Evolutionary conservation across 2,329 filamentous ascomycete species (phyloP).

Genomic region (Fusarium sacchari): DNA sequence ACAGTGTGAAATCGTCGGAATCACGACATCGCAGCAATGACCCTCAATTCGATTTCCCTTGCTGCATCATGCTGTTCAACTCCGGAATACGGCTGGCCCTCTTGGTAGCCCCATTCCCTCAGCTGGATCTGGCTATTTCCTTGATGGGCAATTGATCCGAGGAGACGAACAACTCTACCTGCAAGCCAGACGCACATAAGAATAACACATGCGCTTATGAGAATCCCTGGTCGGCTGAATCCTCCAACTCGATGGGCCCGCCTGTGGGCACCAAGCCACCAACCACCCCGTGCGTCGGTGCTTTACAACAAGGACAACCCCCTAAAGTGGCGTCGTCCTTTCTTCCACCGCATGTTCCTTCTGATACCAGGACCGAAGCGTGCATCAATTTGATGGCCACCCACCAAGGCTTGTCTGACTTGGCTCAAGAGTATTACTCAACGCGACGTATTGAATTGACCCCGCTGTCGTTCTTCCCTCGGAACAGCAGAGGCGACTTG

Average conservation of each 20-base stretch:
- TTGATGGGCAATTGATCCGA: conserved; percentile 15
- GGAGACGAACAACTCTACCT: neutral
- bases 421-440: conserved; percentile 14
- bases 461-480: neutral
- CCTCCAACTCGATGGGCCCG: conserved; percentile 25
- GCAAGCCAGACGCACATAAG: neutral
- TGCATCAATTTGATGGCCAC: conserved; percentile 8
- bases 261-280: conserved; percentile 30
- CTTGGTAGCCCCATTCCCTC: conserved; percentile 16
- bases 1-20: neutral
- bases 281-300: conserved; percentile 11
- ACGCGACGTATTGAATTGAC: neutral
- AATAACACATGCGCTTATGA: neutral
- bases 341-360: conserved; percentile 27
- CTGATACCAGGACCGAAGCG: conserved; percentile 8
- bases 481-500: neutral
- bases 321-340: conserved; percentile 24
- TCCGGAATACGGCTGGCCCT: conserved; percentile 25
- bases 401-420: conserved; percentile 17
- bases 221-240: conserved; percentile 41
- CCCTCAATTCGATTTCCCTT: conserved; percentile 20
- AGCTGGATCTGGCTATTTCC: conserved; percentile 17
- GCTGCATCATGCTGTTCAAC: conserved; percentile 31
- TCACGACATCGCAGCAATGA: conserved; percentile 4
- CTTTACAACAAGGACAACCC: neutral